Base-by-base conservation (phyloP, 2,329 filamentous ascomycete species). In the Amauroascus niger region DNA sequence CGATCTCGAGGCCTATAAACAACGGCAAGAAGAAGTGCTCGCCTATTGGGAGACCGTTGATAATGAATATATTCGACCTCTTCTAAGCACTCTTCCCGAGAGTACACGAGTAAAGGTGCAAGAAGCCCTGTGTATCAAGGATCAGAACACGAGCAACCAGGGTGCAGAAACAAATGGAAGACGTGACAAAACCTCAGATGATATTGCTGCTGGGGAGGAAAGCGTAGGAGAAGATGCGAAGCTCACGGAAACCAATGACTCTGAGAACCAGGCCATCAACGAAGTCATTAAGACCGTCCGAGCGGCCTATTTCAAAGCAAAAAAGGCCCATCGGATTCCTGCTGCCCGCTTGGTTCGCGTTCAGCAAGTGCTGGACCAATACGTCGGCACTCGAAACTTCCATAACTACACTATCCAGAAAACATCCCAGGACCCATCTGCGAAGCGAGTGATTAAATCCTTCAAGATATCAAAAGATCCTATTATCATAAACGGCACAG, bases 371-470 rank as follows among this genome's bases (percentile, higher is more conserved):
- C 78, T 98, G 8, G 71, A 81, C 62, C 76, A 79, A 59, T 98
- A 93, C 70, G 71, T 85, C 8, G 93, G 93, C 58, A 96, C 90
- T 3, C 79, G 79, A 63, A 95, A 95, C 74, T 98, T 85, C 76
- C 90, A 96, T 79, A 98, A 98, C 77, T 98, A 94, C 76, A 98
- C 93, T 1, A 82, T 98, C 54, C 86, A 93, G 61, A 98, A 97
- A 73, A 76, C 80, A 0, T 83, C 79, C 72, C 79, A 74, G 35
- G 93, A 98, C 65, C 80, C 89, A 0, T 94, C 88, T 0, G 83
- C 89, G 11, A 93, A 91, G 70, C 83, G 93, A 5, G 83, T 87
- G 65, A 98, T 98, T 75, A 93, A 90, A 68, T 93, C 87, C 1
- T 98, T 98, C 74, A 76, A 84, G 35, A 84, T 88, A 55, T 86